Conservation (phyloP, 1,139 yeast species). For the Sugiyamaella xylanicola region DNA sequence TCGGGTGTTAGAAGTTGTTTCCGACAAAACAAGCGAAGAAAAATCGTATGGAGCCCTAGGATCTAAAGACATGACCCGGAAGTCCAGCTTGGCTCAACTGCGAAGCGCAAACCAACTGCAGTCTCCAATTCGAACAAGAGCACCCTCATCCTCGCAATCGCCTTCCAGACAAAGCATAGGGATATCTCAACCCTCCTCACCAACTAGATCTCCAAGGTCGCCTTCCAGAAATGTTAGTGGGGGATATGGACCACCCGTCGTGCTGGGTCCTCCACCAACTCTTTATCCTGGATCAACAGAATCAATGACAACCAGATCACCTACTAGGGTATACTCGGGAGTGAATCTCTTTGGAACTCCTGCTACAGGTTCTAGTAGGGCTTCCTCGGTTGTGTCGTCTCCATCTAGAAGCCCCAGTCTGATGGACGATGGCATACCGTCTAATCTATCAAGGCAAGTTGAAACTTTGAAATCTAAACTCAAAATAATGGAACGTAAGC, state of each 20-base stretch:
- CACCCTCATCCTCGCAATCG: slow-evolving; percentile 10
- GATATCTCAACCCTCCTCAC: slow-evolving; percentile 1
- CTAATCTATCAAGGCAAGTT: slow-evolving; percentile 32
- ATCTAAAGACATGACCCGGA: not conserved
- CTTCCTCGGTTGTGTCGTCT: slow-evolving; percentile 7
- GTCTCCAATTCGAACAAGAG: slow-evolving; percentile 2
- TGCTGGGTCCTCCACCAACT: not conserved
- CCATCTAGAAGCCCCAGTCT: slow-evolving; percentile 14
- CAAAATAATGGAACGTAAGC: slow-evolving; percentile 38
- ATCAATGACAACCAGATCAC: not conserved
- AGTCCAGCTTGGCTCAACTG: slow-evolving; percentile 1
- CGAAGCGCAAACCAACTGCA: not conserved
- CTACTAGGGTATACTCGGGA: slow-evolving; percentile 3
- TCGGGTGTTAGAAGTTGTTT: slow-evolving; percentile 7
- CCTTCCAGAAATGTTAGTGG: slow-evolving; percentile 4
- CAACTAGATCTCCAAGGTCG: slow-evolving; percentile 1
- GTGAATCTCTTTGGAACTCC: slow-evolving; percentile 5
- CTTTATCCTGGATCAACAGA: not conserved
- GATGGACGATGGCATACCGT: slow-evolving; percentile 12
- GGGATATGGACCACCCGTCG: not conserved
- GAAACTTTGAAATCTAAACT: slow-evolving; percentile 38
- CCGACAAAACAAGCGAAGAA: not conserved
- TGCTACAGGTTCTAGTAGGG: slow-evolving; percentile 1
- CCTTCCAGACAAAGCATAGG: slow-evolving; percentile 4
- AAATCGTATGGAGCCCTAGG: slow-evolving; percentile 4